Evolutionary conservation across 106 monocot genomes (phyloP), one percentile per base, ranked within the genome.

Genomic region (Dioscorea dumetorum): DNA sequence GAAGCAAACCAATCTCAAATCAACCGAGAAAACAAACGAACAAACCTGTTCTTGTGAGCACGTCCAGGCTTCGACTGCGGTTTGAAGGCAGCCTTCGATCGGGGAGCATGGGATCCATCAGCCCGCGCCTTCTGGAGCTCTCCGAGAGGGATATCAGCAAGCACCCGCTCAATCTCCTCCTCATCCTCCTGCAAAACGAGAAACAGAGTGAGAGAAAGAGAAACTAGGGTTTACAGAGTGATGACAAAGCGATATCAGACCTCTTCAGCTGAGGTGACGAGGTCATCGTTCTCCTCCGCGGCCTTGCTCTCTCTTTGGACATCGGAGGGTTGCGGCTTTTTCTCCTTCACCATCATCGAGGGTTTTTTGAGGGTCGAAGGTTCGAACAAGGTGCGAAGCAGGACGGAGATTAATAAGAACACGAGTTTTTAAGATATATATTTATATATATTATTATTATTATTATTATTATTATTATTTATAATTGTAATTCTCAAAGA

Each of bases 11-110:
- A 19, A 34, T 10, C 35, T 7, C 23, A 21, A 56, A 64, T 4
- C 22, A 35, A 10, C 10, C 41, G 5, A 41, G 41, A 41, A 41
- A 32, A 54, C 23, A 73, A 21, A 19, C 9, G 21, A 19, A 19
- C 12, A 24, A 19, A 94, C 94, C 90, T 95, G 68, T 95, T 91
- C 77, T 91, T 91, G 61, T 91, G 91, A 5, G 85, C 83, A 54
- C 95, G 71, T 12, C 72, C 51, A 8, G 62, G 48, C 60, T 83
- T 86, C 53, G 72, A 6, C 41, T 41, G 41, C 6, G 0, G 60
- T 31, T 75, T 50, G 22, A 17, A 17, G 21, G 24, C 48, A n/a
- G 49, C 21, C 31, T 54, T 72, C 33, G 22, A 57, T 23, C 49
- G 59, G 32, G 52, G 24, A 16, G 58, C 35, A 23, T 72, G 81